These are phyloP conservation scores for Trypanosoma scelopori DNA, from an alignment of 208 protist genomes.

Conservation along the genomic window DNA sequence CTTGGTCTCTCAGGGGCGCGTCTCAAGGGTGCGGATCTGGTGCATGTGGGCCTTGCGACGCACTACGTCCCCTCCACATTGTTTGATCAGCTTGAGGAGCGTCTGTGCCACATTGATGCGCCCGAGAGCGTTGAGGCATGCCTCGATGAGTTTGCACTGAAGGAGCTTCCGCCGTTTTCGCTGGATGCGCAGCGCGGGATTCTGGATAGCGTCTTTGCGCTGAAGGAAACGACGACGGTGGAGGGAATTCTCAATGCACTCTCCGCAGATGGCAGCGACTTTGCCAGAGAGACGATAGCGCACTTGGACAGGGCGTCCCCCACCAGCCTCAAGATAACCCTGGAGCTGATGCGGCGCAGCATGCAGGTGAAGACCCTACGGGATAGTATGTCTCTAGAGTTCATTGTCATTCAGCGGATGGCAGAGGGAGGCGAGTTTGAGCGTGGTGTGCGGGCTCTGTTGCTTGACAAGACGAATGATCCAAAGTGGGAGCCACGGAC, in stretches of 20 bases:
- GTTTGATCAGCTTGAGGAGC: constrained; percentile 52
- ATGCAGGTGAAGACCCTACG: constrained; percentile 26
- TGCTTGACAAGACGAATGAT: constrained; percentile 79
- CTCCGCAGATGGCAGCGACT: constrained; percentile 23
- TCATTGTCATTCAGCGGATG: constrained; percentile 34
- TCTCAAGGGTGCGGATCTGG: constrained; percentile 69
- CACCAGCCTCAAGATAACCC: constrained; percentile 46
- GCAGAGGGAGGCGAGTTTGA: constrained; percentile 51
- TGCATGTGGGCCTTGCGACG: constrained; percentile 75
- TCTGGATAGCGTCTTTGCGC: constrained; percentile 36
- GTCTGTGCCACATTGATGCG: constrained; percentile 38
- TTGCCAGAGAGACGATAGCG: constrained; percentile 29
- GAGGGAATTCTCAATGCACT: constrained; percentile 37
- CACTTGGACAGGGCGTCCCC: constrained; percentile 44
- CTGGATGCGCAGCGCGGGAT: constrained; percentile 29
- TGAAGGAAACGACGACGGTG: constrained; percentile 35
- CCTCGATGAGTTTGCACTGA: constrained; percentile 40
- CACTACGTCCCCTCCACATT: constrained; percentile 66
- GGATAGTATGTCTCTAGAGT: constrained; percentile 40
- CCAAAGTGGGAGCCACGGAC: constrained; percentile 68
- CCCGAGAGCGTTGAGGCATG: constrained; percentile 39
- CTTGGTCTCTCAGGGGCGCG: constrained; percentile 74
- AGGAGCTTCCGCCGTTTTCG: constrained; percentile 42
- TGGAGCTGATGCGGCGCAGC: constrained; percentile 48
- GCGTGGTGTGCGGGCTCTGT: constrained; percentile 68